Base-by-base conservation (phyloP, 164 flowering plant genomes). In the Magnolia sinica region DNA sequence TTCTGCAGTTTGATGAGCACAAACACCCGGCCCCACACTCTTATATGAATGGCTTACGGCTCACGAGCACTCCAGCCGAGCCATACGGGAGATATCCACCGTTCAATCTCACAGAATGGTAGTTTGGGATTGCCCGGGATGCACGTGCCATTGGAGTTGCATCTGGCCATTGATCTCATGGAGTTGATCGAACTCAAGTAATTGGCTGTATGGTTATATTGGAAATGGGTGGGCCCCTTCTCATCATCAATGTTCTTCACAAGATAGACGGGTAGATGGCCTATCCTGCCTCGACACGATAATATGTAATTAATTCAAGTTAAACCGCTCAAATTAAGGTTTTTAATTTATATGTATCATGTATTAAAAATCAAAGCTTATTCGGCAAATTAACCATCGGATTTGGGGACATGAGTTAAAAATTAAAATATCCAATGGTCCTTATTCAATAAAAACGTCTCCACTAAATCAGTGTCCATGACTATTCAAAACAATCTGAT, bases 161-260 rank as follows among this genome's bases (percentile, higher is more conserved):
- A 85, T 5, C 81, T 83, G 71, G 69, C 23, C 49, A 81, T 77
- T 58, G 84, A 74, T 24, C 63, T 64, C 68, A 24, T 14, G 18
- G 73, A 74, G 13, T 31, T 50, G 14, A 80, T 20, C 10, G 88
- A 64, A 67, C 80, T 81, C 45, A 37, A 3, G 45, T 37, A 37
- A 37, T 37, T 37, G 7, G 4, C 7, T 37, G 6, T 37, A 5
- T 3, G 80, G 22, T 76, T 86, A 76, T 84, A 86, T 4, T 81
- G 64, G 77, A 87, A 87, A 76, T 82, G 74, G 19, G 86, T 77
- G 65, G 87, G 88, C 16, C 85, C 90, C 75, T 77, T 85, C 74
- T 83, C 87, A 64, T 78, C 81, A 82, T 88, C 91, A 49, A 88
- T 73, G 72, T 86, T 89, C 78, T 88, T 88, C 31, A 87, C 89